A percentile compares a stretch with the other conserved stretches of the same genome.
Conservation (phyloP, 1,284 basidiomycete species). For the Dichomitus squalens region DNA sequence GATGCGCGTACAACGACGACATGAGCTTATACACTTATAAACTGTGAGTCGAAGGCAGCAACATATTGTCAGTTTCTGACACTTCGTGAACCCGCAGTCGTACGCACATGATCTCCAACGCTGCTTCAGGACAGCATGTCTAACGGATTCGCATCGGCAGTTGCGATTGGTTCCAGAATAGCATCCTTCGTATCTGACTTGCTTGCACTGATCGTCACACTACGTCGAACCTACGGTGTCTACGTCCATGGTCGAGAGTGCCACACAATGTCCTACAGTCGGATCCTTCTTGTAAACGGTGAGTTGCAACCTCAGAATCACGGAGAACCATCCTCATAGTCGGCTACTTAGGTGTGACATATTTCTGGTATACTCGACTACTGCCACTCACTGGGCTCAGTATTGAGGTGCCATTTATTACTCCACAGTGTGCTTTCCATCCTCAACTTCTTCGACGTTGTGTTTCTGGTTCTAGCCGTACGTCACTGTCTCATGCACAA, state of each 20-base stretch:
- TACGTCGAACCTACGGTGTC: background rate
- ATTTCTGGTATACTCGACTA: background rate
- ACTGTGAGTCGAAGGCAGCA: background rate
- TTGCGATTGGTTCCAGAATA: background rate
- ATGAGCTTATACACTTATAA: background rate
- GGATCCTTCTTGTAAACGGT: background rate
- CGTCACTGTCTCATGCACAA: background rate
- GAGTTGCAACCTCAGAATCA: background rate
- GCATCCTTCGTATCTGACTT: background rate
- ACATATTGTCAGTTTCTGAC: too few relatives aligned
- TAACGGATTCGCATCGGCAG: too few relatives aligned
- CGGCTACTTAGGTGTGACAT: background rate
- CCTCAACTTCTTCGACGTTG: background rate
- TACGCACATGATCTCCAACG: too few relatives aligned
- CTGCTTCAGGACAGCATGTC: too few relatives aligned
- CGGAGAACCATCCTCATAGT: too few relatives aligned
- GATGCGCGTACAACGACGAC: background rate
- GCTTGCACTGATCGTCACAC: background rate
- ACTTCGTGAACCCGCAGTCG: too few relatives aligned
- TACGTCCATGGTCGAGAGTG: background rate
- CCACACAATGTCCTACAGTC: too few relatives aligned
- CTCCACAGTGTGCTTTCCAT: background rate
- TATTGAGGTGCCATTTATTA: too few relatives aligned
- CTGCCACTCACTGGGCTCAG: background rate
- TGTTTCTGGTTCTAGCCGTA: background rate